A percentile compares a stretch with the other conserved stretches of the same genome.
Evolutionary conservation across 148 eudicot species (phyloP).

Genomic region (Dianthus caryophyllus): DNA sequence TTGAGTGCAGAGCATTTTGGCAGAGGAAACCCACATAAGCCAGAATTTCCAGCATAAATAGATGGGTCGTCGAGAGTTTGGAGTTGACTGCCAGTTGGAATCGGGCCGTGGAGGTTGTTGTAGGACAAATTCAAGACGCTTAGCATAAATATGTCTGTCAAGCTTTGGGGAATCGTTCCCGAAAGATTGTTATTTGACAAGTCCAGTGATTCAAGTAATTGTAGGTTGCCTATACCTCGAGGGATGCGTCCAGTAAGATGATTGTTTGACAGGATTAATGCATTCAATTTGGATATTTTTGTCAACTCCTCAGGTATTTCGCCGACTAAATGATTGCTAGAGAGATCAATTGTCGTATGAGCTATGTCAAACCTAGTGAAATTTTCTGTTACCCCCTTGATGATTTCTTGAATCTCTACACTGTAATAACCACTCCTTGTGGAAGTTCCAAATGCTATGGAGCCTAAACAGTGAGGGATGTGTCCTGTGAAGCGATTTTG

Average conservation of each 20-base stretch:
- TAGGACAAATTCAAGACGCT: slow-evolving; percentile 17
- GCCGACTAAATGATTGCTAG: slow-evolving; percentile 33
- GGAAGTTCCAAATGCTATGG: neutral
- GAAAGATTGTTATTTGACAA: slow-evolving; percentile 24
- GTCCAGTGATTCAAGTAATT: slow-evolving; percentile 17
- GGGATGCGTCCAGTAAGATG: slow-evolving; percentile 25
- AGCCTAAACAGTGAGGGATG: slow-evolving; percentile 12
- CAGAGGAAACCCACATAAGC: slow-evolving; percentile 39
- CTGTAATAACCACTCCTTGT: neutral
- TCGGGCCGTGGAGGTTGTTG: slow-evolving; percentile 25
- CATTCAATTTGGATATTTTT: neutral
- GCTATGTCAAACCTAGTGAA: neutral
- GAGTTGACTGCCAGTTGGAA: slow-evolving; percentile 30
- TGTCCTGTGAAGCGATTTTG: neutral
- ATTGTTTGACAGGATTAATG: slow-evolving; percentile 25
- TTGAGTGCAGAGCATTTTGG: slow-evolving; percentile 17
- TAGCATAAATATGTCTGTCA: slow-evolving; percentile 6
- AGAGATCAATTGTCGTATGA: slow-evolving; percentile 29
- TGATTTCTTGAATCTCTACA: neutral
- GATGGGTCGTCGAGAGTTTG: slow-evolving; percentile 28
- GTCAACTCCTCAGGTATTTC: slow-evolving; percentile 35
- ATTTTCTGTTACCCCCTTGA: neutral
- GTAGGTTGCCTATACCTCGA: slow-evolving; percentile 15
- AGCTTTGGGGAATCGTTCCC: slow-evolving; percentile 24
- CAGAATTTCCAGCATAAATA: slow-evolving; percentile 29